phyloP scores from a whole-genome alignment of 805 yeast genomes.

The Starmera quercuum region DNA sequence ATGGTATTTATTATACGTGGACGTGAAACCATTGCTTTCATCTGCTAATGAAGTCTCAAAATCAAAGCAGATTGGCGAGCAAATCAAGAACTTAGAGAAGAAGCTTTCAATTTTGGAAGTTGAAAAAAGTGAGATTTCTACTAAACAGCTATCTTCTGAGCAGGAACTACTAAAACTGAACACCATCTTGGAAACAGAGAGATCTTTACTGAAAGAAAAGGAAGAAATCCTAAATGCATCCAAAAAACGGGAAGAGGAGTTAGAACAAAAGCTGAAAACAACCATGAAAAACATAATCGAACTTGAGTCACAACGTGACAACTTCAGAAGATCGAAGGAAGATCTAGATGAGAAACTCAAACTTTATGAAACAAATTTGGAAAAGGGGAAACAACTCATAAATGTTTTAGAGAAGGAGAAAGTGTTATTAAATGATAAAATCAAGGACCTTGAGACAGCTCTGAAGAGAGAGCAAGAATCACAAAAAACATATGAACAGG shows the following conservation, averaged over 20 bases:
- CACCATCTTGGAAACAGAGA: constrained; percentile 30
- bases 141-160: constrained; percentile 19
- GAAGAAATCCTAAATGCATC: constrained; percentile 37
- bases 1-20: constrained; percentile 72
- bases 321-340: constrained; percentile 17
- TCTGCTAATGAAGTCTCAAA: constrained; percentile 56
- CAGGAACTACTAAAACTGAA: constrained; percentile 24
- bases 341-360: constrained; percentile 18
- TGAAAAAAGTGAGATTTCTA: constrained; percentile 21
- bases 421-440: constrained; percentile 8
- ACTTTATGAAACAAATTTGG: constrained; percentile 19
- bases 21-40: constrained; percentile 67
- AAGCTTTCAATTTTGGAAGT: constrained; percentile 32
- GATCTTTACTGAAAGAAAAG: constrained; percentile 35
- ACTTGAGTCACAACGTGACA: constrained; percentile 19
- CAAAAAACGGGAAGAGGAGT: constrained; percentile 30
- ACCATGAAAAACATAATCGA: constrained; percentile 17
- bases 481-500: constrained; percentile 8
- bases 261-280: constrained; percentile 18
- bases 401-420: constrained; percentile 16
- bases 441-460: constrained; percentile 13
- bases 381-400: constrained; percentile 14
- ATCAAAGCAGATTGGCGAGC: constrained; percentile 47
- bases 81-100: constrained; percentile 42
- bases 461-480: constrained; percentile 9